phyloP scores from a whole-genome alignment of 169 alveolate genomes.

The Perkinsus marinus region DNA sequence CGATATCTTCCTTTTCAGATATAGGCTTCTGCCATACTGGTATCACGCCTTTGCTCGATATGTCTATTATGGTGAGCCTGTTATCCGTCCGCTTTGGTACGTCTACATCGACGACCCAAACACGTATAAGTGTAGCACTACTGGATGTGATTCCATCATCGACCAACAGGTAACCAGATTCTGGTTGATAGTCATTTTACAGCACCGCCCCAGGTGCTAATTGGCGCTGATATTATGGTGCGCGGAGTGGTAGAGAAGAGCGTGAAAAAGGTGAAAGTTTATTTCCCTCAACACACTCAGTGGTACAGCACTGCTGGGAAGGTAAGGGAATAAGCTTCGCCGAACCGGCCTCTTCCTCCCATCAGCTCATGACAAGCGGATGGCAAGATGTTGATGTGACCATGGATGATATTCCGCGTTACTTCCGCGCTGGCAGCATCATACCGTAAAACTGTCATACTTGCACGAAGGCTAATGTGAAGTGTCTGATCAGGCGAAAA shows the following conservation, averaged over 20 bases:
- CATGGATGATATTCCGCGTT: not conserved
- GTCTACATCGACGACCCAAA: not conserved
- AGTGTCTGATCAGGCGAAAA: not conserved
- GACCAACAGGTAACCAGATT: not conserved
- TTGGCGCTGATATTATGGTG: not conserved
- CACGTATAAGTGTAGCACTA: not conserved
- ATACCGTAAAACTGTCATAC: not conserved
- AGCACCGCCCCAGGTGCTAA: not conserved
- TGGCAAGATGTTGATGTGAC: not conserved
- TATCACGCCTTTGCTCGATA: not conserved
- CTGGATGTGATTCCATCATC: not conserved
- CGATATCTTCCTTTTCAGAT: not conserved
- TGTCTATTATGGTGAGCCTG: not conserved
- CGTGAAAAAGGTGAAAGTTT: not conserved
- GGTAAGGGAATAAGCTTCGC: not conserved
- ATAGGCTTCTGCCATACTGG: not conserved
- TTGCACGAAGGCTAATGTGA: not conserved
- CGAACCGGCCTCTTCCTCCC: not conserved
- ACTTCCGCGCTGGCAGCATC: not conserved
- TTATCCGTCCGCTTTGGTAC: not conserved
- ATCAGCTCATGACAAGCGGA: not conserved
- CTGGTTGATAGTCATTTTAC: not conserved
- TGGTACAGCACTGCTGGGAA: not conserved
- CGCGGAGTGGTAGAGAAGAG: not conserved
- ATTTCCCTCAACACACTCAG: not conserved